phyloP scores from a whole-genome alignment of 108 stramenopile genomes.

The Cyclotella distinguenda region DNA sequence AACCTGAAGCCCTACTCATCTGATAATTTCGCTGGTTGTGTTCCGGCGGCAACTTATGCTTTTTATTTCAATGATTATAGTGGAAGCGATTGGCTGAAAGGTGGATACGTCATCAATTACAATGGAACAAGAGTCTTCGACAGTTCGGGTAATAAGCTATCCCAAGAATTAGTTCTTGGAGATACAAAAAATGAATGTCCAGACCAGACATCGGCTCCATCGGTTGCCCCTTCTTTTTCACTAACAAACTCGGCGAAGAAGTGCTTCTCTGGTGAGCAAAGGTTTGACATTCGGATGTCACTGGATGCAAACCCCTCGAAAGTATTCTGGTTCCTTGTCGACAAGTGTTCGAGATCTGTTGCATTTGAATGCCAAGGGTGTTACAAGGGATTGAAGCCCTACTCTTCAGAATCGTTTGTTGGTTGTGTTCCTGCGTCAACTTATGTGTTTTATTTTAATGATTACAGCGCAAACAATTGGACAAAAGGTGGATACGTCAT shows the following conservation, averaged over 20 bases:
- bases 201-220: not conserved
- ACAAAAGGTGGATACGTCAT: conserved; percentile 3
- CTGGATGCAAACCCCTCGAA: not conserved
- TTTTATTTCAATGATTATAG: conserved; percentile 11
- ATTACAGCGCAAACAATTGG: conserved; percentile 5
- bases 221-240: not conserved
- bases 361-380: conserved; percentile 1
- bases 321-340: conserved; percentile 7
- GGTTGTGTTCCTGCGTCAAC: not conserved
- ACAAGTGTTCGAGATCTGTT: conserved; percentile 4
- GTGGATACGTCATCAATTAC: conserved; percentile 10
- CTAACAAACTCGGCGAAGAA: not conserved
- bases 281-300: not conserved
- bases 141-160: no score
- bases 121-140: no score
- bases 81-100: not conserved
- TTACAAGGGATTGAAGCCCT: not conserved
- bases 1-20: not conserved
- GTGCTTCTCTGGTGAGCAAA: not conserved
- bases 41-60: not conserved
- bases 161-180: no score
- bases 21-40: not conserved
- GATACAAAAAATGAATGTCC: no score
- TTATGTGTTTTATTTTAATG: conserved; percentile 1
- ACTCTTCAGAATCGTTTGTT: conserved; percentile 3